A percentile compares a stretch with the other conserved stretches of the same genome.
phyloP scores from a whole-genome alignment of 2,329 filamentous ascomycete species.

The Nigrospora osmanthi region DNA sequence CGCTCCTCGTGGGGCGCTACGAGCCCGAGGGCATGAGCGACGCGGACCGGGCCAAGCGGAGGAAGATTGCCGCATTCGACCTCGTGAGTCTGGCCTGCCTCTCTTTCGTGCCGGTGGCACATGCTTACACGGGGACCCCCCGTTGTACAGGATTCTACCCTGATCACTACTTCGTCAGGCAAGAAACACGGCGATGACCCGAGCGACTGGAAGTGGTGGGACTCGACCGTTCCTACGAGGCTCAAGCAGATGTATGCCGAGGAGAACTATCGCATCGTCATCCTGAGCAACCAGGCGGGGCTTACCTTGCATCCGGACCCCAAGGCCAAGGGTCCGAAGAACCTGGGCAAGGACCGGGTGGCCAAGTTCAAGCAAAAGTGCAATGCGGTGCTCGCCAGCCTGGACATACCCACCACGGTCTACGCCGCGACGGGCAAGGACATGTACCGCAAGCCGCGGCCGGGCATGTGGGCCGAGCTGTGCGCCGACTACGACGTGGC shows the following conservation, averaged over 20 bases:
- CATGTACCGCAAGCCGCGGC: slow-evolving; percentile 75
- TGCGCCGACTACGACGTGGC: slow-evolving; percentile 52
- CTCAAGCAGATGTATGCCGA: slow-evolving; percentile 58
- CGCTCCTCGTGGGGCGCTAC: slow-evolving; percentile 72
- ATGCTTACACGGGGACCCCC: slow-evolving; percentile 1
- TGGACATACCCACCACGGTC: slow-evolving; percentile 69
- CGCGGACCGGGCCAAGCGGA: slow-evolving; percentile 23
- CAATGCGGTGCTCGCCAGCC: slow-evolving; percentile 56
- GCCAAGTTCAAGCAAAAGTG: slow-evolving; percentile 79
- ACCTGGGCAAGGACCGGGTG: slow-evolving; percentile 53
- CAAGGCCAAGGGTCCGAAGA: slow-evolving; percentile 58
- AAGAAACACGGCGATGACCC: slow-evolving; percentile 66
- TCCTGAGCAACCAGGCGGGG: slow-evolving; percentile 86
- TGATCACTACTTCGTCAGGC: slow-evolving; percentile 74
- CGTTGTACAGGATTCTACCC: slow-evolving; percentile 65
- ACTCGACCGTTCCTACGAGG: slow-evolving; percentile 57
- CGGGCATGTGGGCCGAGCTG: slow-evolving; percentile 75
- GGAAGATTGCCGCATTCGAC: slow-evolving; percentile 67
- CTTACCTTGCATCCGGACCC: slow-evolving; percentile 66
- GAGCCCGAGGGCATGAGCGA: slow-evolving; percentile 31
- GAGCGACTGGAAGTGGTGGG: slow-evolving; percentile 93
- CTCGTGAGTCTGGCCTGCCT: slow-evolving; percentile 33
- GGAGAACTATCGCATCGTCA: slow-evolving; percentile 67
- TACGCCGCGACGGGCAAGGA: slow-evolving; percentile 86
- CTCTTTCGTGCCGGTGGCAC: background rate